Evolutionary conservation across 2,329 filamentous ascomycete genomes (phyloP).

Genomic region (Colletotrichum nymphaeae): DNA sequence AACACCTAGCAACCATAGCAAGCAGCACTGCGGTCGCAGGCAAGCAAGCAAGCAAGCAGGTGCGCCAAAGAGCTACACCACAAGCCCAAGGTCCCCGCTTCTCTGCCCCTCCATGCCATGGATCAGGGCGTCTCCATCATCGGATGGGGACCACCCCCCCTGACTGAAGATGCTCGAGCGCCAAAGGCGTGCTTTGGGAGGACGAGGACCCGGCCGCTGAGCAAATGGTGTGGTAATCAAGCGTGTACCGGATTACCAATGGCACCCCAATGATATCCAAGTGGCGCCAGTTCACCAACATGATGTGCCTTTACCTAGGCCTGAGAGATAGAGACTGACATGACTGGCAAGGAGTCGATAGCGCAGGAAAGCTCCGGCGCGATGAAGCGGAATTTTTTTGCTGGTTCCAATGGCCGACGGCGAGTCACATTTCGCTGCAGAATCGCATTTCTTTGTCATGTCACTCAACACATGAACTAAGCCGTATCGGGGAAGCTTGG

Average conservation of each 20-base stretch:
- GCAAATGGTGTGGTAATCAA: conserved; percentile 33
- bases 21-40: neutral
- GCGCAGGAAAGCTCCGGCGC: neutral
- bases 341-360: neutral
- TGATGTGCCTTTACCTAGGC: too few relatives aligned
- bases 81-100: neutral
- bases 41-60: neutral
- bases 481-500: neutral
- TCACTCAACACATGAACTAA: neutral
- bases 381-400: neutral
- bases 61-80: too few relatives aligned
- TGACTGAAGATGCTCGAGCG: conserved; percentile 1
- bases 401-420: neutral
- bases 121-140: conserved; percentile 23
- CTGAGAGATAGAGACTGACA: too few relatives aligned
- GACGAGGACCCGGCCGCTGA: conserved; percentile 19
- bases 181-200: neutral
- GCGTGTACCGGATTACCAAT: conserved; percentile 21
- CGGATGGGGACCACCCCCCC: conserved; percentile 47
- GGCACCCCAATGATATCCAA: neutral
- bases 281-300: neutral
- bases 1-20: conserved; percentile 16
- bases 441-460: conserved; percentile 1
- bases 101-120: conserved; percentile 6
- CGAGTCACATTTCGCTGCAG: conserved; percentile 2